Conservation (phyloP, 2,329 filamentous ascomycete species). For the Trichoderma cornu-damae region DNA sequence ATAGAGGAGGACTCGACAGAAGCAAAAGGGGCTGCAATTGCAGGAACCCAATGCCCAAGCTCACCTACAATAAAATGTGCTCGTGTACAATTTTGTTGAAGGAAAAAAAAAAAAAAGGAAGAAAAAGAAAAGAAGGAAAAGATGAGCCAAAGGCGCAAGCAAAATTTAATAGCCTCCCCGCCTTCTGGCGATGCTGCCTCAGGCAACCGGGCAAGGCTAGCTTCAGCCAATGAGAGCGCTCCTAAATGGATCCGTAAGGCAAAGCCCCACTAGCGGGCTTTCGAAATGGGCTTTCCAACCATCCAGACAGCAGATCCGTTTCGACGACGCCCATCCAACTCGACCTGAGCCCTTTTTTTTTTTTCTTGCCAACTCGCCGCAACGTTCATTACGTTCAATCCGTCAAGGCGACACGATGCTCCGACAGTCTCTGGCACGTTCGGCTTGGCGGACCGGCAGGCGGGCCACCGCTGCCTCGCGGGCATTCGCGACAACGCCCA, state of each 20-base stretch:
- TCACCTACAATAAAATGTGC: conserved; percentile 69
- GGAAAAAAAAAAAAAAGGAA: conserved; percentile 39
- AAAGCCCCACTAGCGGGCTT: conserved; percentile 19
- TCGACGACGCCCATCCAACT: conserved; percentile 35
- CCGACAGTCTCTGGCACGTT: conserved; percentile 62
- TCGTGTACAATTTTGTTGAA: conserved; percentile 57
- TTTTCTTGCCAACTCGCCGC: conserved; percentile 34
- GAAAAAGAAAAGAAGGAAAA: neutral
- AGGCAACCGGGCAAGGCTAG: conserved; percentile 31
- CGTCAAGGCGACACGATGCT: conserved; percentile 62
- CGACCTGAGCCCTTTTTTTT: conserved; percentile 34
- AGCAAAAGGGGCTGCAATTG: conserved; percentile 36
- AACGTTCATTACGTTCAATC: conserved; percentile 38
- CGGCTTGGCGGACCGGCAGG: conserved; percentile 61
- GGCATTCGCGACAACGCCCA: conserved; percentile 74
- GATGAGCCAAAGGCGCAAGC: neutral
- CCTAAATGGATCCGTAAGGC: conserved; percentile 41
- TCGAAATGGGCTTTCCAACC: conserved; percentile 21
- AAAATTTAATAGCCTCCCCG: too few species aligned
- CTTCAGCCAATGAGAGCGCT: conserved; percentile 38
- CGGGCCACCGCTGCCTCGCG: conserved; percentile 59
- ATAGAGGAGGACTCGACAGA: conserved; percentile 66
- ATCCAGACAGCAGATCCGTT: conserved; percentile 36
- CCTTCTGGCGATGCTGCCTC: conserved; percentile 28
- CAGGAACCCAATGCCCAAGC: conserved; percentile 47